A percentile compares a stretch with the other conserved stretches of the same genome.
Conservation (phyloP, 2,329 filamentous ascomycete genomes). For the Phaeosphaeria sp. region DNA sequence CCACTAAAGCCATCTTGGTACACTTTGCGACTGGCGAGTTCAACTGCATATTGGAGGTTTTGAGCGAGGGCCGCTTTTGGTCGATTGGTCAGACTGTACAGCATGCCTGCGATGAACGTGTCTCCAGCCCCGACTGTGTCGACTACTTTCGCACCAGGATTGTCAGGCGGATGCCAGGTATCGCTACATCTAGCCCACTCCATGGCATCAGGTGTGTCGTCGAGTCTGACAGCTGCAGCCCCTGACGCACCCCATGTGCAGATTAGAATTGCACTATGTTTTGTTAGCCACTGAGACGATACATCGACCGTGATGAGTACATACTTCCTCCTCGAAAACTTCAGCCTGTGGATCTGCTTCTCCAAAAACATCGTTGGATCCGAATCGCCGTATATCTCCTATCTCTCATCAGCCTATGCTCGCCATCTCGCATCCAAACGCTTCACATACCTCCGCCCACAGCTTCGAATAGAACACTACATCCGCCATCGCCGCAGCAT, state of each 20-base stretch:
- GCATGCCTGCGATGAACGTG: slow-evolving; percentile 75
- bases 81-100: slow-evolving; percentile 66
- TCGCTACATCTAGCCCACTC: slow-evolving; percentile 19
- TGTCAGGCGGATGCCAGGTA: slow-evolving; percentile 9
- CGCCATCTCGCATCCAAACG: background rate
- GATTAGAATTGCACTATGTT: slow-evolving; percentile 54
- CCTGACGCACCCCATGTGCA: slow-evolving; percentile 68
- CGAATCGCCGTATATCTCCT: slow-evolving; percentile 23
- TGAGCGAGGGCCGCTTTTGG: slow-evolving; percentile 57
- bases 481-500: slow-evolving; percentile 68
- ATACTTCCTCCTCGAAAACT: background rate
- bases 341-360: slow-evolving; percentile 7
- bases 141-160: slow-evolving; percentile 15
- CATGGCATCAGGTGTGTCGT: slow-evolving; percentile 9
- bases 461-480: slow-evolving; percentile 75
- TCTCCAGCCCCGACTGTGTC: slow-evolving; percentile 77
- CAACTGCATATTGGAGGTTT: slow-evolving; percentile 67
- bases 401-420: slow-evolving; percentile 46
- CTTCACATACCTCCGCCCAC: slow-evolving; percentile 67
- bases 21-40: slow-evolving; percentile 72
- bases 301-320: background rate
- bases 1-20: slow-evolving; percentile 67
- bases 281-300: too few relatives aligned
- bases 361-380: slow-evolving; percentile 42
- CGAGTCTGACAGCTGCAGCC: slow-evolving; percentile 53